Evolutionary conservation across 2,329 filamentous ascomycete genomes (phyloP).

Genomic region (Cryphonectria parasitica): DNA sequence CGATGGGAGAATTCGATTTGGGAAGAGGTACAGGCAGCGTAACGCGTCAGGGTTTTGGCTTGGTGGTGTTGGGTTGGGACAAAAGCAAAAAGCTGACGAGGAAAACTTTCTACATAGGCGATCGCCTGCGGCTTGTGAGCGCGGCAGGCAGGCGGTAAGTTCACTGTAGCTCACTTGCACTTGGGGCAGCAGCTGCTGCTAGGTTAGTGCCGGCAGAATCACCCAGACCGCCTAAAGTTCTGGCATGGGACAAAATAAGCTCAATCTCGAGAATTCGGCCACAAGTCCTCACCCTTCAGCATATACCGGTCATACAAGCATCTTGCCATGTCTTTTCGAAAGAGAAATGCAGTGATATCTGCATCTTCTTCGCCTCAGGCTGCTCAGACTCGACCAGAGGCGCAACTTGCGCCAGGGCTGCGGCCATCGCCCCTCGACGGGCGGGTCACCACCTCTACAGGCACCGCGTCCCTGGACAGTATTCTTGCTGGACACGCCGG

Average conservation of each 20-base stretch:
- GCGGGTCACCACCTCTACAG: slow-evolving; percentile 86
- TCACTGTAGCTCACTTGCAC: not conserved
- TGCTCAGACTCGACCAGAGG: slow-evolving; percentile 38
- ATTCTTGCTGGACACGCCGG: slow-evolving; percentile 87
- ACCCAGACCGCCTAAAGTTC: slow-evolving; percentile 24
- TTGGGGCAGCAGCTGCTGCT: not conserved
- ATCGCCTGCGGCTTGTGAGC: not conserved
- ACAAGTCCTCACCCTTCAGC: not conserved
- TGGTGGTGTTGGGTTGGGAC: not conserved
- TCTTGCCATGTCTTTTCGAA: slow-evolving; percentile 60
- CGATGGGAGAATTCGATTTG: not conserved
- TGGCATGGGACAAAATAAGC: not conserved
- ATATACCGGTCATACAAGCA: not conserved
- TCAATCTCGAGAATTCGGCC: not conserved
- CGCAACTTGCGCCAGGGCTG: slow-evolving; percentile 53
- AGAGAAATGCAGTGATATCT: slow-evolving; percentile 58
- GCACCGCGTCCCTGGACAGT: slow-evolving; percentile 81
- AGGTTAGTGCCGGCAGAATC: slow-evolving; percentile 12
- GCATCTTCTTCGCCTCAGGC: slow-evolving; percentile 38
- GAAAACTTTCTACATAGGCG: slow-evolving; percentile 1
- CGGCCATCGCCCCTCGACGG: slow-evolving; percentile 90
- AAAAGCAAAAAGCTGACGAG: slow-evolving; percentile 1
- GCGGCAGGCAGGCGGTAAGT: not conserved
- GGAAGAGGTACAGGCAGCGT: not conserved
- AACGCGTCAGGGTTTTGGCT: slow-evolving; percentile 11